These are phyloP conservation scores for Cucurbita moschata DNA, from an alignment of 306 rosid species.

Conservation along the genomic window DNA sequence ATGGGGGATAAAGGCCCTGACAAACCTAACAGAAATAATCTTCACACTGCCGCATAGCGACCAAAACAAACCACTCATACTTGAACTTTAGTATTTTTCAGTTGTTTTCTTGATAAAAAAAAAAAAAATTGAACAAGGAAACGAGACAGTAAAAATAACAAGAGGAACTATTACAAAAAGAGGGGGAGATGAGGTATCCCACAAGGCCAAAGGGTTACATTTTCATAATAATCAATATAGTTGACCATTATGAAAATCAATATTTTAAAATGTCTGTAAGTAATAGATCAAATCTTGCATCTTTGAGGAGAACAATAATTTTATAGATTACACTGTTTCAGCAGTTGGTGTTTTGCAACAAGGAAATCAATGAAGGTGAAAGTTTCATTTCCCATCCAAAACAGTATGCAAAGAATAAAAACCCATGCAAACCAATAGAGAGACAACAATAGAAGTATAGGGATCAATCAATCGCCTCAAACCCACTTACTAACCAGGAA, in stretches of 20 bases:
- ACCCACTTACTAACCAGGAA: constrained; percentile 67
- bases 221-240: background rate
- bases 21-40: background rate
- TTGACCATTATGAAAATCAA: background rate
- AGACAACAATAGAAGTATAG: background rate
- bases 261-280: background rate
- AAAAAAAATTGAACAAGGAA: background rate
- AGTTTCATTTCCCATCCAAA: background rate
- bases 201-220: background rate
- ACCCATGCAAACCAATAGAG: background rate
- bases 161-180: background rate
- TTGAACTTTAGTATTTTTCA: background rate
- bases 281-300: background rate
- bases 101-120: background rate
- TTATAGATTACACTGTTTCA: background rate
- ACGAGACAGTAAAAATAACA: background rate
- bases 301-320: background rate
- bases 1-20: background rate
- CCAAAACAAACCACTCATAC: background rate
- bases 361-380: background rate
- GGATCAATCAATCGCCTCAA: background rate
- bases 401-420: background rate
- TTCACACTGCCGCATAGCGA: background rate
- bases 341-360: background rate
- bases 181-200: background rate